Base-by-base conservation (phyloP, 371 early-diverging fungal species). In the Mucor mucedo region DNA sequence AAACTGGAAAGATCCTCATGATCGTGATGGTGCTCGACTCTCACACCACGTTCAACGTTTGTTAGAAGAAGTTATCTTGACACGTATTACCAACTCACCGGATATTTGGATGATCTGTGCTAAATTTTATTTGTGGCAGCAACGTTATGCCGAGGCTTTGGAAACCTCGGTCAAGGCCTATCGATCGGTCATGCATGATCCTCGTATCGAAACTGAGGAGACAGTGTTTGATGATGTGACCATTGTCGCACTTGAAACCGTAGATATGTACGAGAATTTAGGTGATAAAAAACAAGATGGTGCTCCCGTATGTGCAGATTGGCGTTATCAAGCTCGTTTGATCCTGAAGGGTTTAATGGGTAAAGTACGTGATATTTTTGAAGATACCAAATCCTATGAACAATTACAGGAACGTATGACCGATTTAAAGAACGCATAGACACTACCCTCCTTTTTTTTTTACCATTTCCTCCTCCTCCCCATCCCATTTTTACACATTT, bases 91-190 rank as follows among this genome's bases (percentile, higher is more conserved):
- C n/a, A 85, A 75, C 59, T 84, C 87, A 27, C 87, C 93, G 5
- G 73, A 83, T 16, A 83, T 97, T 29, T 97, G 93, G 93, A 74
- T 80, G 14, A 78, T 91, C 8, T 84, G 83, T 64, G 89, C 92
- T 33, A 84, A 90, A 56, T 96, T 94, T 64, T 89, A 90, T 72
- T 76, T 89, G 62, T 88, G 86, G 82, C 70, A 84, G 65, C 52
- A 75, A 54, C 75, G 86, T 29, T 89, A 76, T 62, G 68, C 72
- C 28, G 80, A 88, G 60, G 87, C 90, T 40, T 77, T 98, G 7
- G 96, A 97, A 52, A 87, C 87, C 65, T 84, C 88, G 21, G 72
- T 87, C 59, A 94, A 94, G 72, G 91, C 93, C 2, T 96, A 95
- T 67, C 87, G 98, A 39, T 76, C 88, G 10, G 71, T 89, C 13